Percentiles rank a stretch among this genome's conserved stretches.
phyloP scores from a whole-genome alignment of 768 basidiomycete species.

The Suillus bovinus region DNA sequence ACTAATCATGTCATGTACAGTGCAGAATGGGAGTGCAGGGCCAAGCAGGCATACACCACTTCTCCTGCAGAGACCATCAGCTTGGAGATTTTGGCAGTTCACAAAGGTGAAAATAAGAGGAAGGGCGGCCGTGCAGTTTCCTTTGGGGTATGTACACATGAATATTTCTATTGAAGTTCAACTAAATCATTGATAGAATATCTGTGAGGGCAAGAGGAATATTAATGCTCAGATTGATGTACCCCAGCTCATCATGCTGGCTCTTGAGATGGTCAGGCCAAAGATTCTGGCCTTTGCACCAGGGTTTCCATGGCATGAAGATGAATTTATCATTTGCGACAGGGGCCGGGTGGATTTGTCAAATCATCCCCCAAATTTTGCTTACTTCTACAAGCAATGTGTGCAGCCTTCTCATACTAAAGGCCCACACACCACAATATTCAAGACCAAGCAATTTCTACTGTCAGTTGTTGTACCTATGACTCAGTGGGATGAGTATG shows the following conservation, averaged over 20 bases:
- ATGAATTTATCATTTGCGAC: conserved; percentile 1
- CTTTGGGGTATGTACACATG: conserved; percentile 10
- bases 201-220: conserved; percentile 10
- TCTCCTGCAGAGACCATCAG: conserved; percentile 9
- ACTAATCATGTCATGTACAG: conserved; percentile 7
- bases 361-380: neutral
- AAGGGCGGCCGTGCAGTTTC: neutral
- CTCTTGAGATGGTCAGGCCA: neutral
- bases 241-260: neutral
- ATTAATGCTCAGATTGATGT: conserved; percentile 4
- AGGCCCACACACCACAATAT: neutral
- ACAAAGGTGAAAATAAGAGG: neutral
- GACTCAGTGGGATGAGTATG: neutral
- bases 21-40: conserved; percentile 3
- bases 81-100: conserved; percentile 7
- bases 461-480: conserved; percentile 9
- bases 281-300: conserved; percentile 2
- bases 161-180: neutral
- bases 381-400: conserved; percentile 11
- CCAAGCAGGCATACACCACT: neutral
- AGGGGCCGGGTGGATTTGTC: conserved; percentile 9
- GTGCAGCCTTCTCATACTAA: conserved; percentile 2
- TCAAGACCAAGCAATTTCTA: conserved; percentile 8
- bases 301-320: neutral
- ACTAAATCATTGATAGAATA: conserved; percentile 11